phyloP scores from a whole-genome alignment of 495 filamentous ascomycete genomes.

The Penicillium flavigenum region DNA sequence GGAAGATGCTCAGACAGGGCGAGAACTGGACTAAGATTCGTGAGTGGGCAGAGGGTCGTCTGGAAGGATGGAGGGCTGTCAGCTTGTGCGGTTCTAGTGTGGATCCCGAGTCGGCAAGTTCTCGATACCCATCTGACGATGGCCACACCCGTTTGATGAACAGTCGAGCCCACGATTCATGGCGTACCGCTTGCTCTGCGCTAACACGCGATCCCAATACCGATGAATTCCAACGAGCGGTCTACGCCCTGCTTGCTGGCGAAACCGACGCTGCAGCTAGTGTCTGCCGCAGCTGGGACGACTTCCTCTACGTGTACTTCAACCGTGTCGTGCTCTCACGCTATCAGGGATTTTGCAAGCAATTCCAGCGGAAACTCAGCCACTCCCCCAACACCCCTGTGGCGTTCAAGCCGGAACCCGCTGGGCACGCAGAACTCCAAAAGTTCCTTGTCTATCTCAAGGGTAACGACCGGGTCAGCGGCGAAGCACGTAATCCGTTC shows the following conservation, averaged over 20 bases:
- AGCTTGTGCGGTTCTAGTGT: conserved; percentile 47
- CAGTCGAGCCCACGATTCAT: conserved; percentile 54
- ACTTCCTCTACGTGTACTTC: conserved; percentile 86
- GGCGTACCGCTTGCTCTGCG: conserved; percentile 79
- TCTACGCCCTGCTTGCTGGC: conserved; percentile 84
- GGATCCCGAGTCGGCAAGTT: conserved; percentile 29
- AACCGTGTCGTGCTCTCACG: conserved; percentile 69
- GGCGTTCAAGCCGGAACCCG: conserved; percentile 38
- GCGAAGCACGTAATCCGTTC: conserved; percentile 46
- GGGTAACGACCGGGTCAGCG: conserved; percentile 37
- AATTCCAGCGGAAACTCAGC: conserved; percentile 45
- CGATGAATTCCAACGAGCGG: conserved; percentile 78
- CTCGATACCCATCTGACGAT: conserved; percentile 42
- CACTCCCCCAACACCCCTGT: conserved; percentile 36
- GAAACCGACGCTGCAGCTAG: conserved; percentile 72
- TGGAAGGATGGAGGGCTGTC: conserved; percentile 81
- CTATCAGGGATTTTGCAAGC: conserved; percentile 47
- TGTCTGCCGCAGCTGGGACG: conserved; percentile 81
- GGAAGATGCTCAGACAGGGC: conserved; percentile 83
- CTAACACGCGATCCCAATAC: conserved; percentile 65
- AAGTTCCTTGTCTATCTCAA: conserved; percentile 41
- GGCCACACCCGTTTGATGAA: conserved; percentile 50
- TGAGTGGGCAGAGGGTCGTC: conserved; percentile 75
- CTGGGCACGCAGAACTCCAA: conserved; percentile 40
- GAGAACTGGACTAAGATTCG: conserved; percentile 66